Evolutionary conservation across 306 rosid genomes (phyloP).

Genomic region (Quercus parvula): DNA sequence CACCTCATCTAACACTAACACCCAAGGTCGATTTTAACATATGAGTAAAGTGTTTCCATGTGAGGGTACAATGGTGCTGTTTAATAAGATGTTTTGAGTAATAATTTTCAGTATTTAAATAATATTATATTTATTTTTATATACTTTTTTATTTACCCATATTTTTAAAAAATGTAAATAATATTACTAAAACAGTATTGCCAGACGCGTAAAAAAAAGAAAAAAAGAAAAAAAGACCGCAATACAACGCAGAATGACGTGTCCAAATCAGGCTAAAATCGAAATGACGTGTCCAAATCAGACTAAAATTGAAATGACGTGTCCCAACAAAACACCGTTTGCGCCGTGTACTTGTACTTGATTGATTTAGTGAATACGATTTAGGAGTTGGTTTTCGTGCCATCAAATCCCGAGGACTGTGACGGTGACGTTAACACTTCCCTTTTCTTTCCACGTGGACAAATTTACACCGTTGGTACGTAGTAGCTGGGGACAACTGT

Average conservation of each 20-base stretch:
- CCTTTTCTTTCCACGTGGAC: conserved; percentile 3
- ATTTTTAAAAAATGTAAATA: fast-evolving
- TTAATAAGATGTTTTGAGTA: fast-evolving
- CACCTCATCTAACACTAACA: too few relatives aligned
- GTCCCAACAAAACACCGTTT: neutral
- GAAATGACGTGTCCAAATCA: too few relatives aligned
- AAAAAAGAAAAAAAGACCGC: too few relatives aligned
- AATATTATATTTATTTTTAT: too few relatives aligned
- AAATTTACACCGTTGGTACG: neutral
- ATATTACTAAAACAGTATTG: fast-evolving
- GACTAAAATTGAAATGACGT: neutral
- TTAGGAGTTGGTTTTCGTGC: neutral
- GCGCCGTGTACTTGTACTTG: neutral
- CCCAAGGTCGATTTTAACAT: too few relatives aligned
- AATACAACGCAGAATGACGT: too few relatives aligned
- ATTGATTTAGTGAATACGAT: neutral
- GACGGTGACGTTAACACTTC: neutral
- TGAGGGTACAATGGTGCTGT: too few relatives aligned
- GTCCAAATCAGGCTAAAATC: neutral
- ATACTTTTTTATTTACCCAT: fast-evolving
- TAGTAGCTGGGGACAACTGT: neutral
- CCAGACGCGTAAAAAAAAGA: too few relatives aligned
- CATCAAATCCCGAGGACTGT: neutral
- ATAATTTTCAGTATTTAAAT: too few relatives aligned
- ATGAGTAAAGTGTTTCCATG: too few relatives aligned